Conservation (phyloP, 2,329 filamentous ascomycete species). For the Aureobasidium sp. region DNA sequence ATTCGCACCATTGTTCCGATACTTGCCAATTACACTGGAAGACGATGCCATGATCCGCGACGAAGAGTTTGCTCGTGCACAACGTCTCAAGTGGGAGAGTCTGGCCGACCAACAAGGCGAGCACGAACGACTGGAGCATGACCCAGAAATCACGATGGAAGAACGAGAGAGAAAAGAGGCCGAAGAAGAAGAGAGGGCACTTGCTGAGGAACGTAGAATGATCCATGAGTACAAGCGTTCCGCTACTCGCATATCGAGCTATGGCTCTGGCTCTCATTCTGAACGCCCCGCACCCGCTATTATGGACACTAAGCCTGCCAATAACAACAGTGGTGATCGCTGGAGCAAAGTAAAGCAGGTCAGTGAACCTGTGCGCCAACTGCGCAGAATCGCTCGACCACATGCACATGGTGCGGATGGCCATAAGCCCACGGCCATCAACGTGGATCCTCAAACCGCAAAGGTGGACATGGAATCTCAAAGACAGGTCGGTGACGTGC, state of each 20-base stretch:
- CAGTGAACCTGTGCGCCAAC: conserved; percentile 3
- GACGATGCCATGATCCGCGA: conserved; percentile 91
- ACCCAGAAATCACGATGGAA: conserved; percentile 29
- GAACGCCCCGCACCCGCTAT: conserved; percentile 8
- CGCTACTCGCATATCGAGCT: conserved; percentile 13
- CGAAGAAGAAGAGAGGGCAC: conserved; percentile 23
- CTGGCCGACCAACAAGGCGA: conserved; percentile 35
- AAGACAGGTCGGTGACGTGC: conserved; percentile 61
- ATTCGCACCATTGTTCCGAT: conserved; percentile 77
- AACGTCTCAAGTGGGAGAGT: conserved; percentile 26
- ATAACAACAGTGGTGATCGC: conserved; percentile 1
- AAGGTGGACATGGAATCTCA: conserved; percentile 61
- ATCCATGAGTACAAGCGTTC: conserved; percentile 15
- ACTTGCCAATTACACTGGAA: conserved; percentile 89
- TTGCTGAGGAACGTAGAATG: conserved; percentile 37
- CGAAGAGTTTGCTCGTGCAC: conserved; percentile 73
- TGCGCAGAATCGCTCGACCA: conserved; percentile 5
- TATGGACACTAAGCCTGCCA: conserved; percentile 14
- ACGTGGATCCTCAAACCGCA: conserved; percentile 28
- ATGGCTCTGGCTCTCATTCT: conserved; percentile 1
- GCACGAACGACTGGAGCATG: conserved; percentile 1
- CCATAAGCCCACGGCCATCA: neutral
- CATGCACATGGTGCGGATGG: neutral
- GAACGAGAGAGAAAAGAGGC: conserved; percentile 32
- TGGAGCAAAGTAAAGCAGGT: conserved; percentile 12